Evolutionary conservation across 2,329 filamentous ascomycete genomes (phyloP).

Genomic region (Daldinia sp.): DNA sequence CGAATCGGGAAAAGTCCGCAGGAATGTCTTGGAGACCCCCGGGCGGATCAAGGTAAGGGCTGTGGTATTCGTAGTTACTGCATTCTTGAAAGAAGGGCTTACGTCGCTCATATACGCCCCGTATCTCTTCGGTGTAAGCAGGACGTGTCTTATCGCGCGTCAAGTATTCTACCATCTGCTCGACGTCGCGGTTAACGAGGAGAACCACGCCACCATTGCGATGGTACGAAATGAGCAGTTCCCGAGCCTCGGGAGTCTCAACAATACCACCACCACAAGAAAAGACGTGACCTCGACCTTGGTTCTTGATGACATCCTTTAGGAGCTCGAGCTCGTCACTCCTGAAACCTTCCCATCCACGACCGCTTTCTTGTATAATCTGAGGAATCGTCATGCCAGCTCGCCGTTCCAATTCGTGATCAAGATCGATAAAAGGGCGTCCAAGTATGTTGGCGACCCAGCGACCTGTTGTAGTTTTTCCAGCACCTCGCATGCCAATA

Average conservation of each 20-base stretch:
- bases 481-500: constrained; percentile 96
- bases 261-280: constrained; percentile 96
- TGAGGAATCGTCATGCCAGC: constrained; percentile 84
- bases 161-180: constrained; percentile 88
- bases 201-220: constrained; percentile 85
- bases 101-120: constrained; percentile 87
- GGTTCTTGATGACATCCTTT: constrained; percentile 78
- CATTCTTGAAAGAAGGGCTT: constrained; percentile 92
- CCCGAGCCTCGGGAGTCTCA: constrained; percentile 82
- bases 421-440: constrained; percentile 86
- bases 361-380: constrained; percentile 74
- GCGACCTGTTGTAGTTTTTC: constrained; percentile 91
- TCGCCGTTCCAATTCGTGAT: constrained; percentile 83
- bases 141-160: constrained; percentile 90
- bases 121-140: constrained; percentile 92
- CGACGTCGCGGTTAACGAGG: constrained; percentile 87
- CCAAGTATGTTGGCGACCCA: constrained; percentile 84
- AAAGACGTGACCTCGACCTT: constrained; percentile 82
- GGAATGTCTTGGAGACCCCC: constrained; percentile 60
- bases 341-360: constrained; percentile 91
- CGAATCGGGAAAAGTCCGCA: constrained; percentile 79
- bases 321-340: constrained; percentile 81
- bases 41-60: constrained; percentile 69
- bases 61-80: constrained; percentile 95
- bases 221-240: constrained; percentile 79